Evolutionary conservation across 768 basidiomycete species (phyloP), one percentile per base, ranked within the genome.

Genomic region (Mycena amicta): DNA sequence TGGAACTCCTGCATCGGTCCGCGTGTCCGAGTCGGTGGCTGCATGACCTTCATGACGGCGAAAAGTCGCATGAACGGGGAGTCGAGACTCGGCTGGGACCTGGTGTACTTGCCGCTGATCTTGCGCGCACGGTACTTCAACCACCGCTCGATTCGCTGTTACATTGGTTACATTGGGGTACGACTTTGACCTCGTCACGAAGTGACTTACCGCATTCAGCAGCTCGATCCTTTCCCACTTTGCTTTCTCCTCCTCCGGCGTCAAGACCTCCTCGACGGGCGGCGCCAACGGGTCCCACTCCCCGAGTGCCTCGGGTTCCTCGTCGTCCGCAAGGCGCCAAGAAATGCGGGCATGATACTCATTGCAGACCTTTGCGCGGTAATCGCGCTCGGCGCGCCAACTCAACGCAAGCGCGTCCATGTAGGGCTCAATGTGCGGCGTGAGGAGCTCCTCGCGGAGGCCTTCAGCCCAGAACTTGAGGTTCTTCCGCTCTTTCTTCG

Each of bases 241-340:
- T 33, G n/a, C n/a, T 22, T 4, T 16, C 3, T 16, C 16, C 23
- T 55, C n/a, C n/a, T n/a, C n/a, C n/a, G n/a, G n/a, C n/a, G n/a
- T n/a, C n/a, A n/a, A n/a, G n/a, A n/a, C n/a, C 41, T 55, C 53
- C 41, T 39, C 41, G 12, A 28, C 53, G 18, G 53, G 22, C 22
- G 29, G 33, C 15, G 53, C 41, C 11, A 26, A 23, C 6, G 40
- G 53, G 45, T 55, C 53, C 25, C 45, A 55, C 33, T 18, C 33
- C 33, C 18, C 33, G 33, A 29, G 50, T 11, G 28, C 50, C 30
- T 51, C 50, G 26, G 5, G 5, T n/a, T n/a, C n/a, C n/a, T n/a
- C n/a, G n/a, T n/a, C n/a, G n/a, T n/a, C n/a, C n/a, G n/a, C n/a
- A n/a, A 51, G 29, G 4, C 28, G 27, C 50, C 50, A 51, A 5